Evolutionary conservation across 208 protist species (phyloP).

Genomic region (Crithidia sp.): DNA sequence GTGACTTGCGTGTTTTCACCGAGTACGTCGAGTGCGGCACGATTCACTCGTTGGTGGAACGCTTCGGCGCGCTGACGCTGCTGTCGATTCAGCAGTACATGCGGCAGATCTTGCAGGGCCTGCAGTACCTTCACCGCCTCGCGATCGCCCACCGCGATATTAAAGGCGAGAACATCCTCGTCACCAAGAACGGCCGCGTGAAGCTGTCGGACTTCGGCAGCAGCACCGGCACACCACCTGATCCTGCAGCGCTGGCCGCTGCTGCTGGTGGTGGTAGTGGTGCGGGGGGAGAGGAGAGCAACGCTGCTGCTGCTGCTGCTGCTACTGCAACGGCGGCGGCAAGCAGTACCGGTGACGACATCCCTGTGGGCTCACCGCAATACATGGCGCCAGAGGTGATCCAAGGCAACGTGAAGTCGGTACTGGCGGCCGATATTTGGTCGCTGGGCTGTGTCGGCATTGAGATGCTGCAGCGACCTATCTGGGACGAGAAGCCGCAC

Average conservation of each 20-base stretch:
- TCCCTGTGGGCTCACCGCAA: slow-evolving; percentile 63
- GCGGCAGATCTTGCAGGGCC: slow-evolving; percentile 65
- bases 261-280: slow-evolving; percentile 15
- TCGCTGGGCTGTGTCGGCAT: slow-evolving; percentile 80
- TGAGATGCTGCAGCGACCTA: slow-evolving; percentile 72
- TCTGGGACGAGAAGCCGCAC: slow-evolving; percentile 41
- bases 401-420: slow-evolving; percentile 30
- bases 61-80: slow-evolving; percentile 65
- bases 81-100: slow-evolving; percentile 78
- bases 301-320: neutral
- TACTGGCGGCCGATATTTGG: slow-evolving; percentile 70
- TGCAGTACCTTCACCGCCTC: slow-evolving; percentile 74
- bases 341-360: slow-evolving; percentile 15
- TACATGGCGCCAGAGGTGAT: slow-evolving; percentile 89
- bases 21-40: slow-evolving; percentile 86
- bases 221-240: slow-evolving; percentile 37
- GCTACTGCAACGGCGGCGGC: neutral
- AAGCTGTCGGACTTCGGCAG: slow-evolving; percentile 87
- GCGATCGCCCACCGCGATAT: slow-evolving; percentile 84
- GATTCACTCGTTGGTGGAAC: slow-evolving; percentile 54
- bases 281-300: neutral
- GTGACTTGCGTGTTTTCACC: slow-evolving; percentile 68
- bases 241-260: slow-evolving; percentile 22
- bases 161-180: slow-evolving; percentile 82
- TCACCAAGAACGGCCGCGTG: slow-evolving; percentile 71